Evolutionary conservation across 2,329 filamentous ascomycete genomes (phyloP), one percentile per base, ranked within the genome.

Genomic region (Biscogniauxia marginata): DNA sequence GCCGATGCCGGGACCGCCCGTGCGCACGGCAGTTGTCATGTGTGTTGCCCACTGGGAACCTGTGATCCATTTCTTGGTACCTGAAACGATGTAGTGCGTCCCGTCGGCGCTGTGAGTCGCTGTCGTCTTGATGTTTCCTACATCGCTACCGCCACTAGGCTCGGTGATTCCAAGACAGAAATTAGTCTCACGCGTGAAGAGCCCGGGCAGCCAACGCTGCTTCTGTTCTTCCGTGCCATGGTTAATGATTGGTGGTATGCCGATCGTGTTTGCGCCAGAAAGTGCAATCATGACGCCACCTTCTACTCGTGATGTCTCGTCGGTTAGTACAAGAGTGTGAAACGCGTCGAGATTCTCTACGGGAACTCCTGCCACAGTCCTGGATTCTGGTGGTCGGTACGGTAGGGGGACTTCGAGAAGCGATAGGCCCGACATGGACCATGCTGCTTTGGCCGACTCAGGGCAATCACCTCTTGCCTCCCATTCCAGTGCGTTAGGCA

Each of bases 41-140:
- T 84, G 84, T 53, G 84, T 77, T n/a, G 84, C 82, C 77, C 79
- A 85, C 7, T 81, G 77, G 24, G 76, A 81, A 39, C 84, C 84
- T 1, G 85, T 87, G 61, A 88, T 88, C 83, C 83, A 85, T 66
- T 86, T 85, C 74, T 88, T 87, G 39, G 78, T 78, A 1, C 84
- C 85, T 53, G 83, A 85, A 6, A 87, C 83, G 49, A 85, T 65
- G 63, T 86, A 88, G 54, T 75, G 66, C 45, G 77, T 72, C 1
- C 77, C 79, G 43, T 79, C 72, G 11, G 49, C 53, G n/a, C 19
- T 61, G 18, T 71, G 73, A 46, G 69, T 70, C 0, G 85, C 85
- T 0, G 80, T 85, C 8, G 84, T 87, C 54, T 77, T 75, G 50
- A 88, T 80, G 63, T 80, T 83, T 1, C 83, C 82, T 2, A 88